Evolutionary conservation across 2,329 filamentous ascomycete species (phyloP).

Genomic region (Diplodia sapinea): DNA sequence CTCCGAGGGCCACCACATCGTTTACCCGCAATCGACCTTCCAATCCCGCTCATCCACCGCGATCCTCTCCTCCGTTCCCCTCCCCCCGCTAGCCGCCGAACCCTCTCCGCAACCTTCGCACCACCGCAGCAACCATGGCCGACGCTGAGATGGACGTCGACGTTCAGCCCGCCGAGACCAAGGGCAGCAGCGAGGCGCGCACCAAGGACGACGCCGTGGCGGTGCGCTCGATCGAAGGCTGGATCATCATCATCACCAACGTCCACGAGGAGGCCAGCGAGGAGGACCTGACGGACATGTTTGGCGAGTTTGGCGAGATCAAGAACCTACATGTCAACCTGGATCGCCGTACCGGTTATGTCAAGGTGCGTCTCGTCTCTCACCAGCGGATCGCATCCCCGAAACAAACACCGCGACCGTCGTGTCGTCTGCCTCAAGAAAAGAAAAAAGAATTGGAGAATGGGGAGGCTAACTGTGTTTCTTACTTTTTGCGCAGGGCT

Average conservation of each 20-base stretch:
- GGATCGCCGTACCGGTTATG: constrained; percentile 81
- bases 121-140: constrained; percentile 19
- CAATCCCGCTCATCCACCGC: not conserved
- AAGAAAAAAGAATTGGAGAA: too few relatives aligned
- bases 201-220: constrained; percentile 73
- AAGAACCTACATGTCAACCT: constrained; percentile 86
- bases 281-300: constrained; percentile 80
- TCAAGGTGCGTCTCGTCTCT: constrained; percentile 66
- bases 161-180: constrained; percentile 1
- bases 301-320: constrained; percentile 84
- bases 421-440: not conserved
- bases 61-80: not conserved
- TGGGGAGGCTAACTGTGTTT: not conserved
- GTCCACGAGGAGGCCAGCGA: constrained; percentile 87
- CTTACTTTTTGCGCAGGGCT: constrained; percentile 64
- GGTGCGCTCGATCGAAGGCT: constrained; percentile 85
- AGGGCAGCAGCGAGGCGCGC: constrained; percentile 62
- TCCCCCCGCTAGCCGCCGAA: not conserved
- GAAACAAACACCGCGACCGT: not conserved
- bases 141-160: constrained; percentile 30
- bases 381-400: not conserved
- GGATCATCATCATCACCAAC: constrained; percentile 87
- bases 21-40: not conserved
- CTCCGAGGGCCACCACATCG: not conserved
- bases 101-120: constrained; percentile 4